Evolutionary conservation across 2,329 filamentous ascomycete genomes (phyloP).

Genomic region (Paracamarosporium sp.): DNA sequence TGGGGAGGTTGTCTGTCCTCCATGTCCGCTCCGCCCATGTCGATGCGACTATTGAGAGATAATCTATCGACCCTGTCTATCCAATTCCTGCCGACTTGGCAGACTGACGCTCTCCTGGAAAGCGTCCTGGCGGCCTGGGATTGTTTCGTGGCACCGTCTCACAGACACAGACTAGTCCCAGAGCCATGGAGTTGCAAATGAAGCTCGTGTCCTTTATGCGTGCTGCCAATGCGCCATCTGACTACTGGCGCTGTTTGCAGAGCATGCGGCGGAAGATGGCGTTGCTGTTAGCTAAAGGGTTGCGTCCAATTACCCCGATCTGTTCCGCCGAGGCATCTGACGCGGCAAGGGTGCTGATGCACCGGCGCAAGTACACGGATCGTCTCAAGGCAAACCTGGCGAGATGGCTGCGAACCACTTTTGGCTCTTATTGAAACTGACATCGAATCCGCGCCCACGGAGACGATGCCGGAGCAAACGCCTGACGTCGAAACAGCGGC

Average conservation of each 20-base stretch:
- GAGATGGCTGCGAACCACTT: conserved; percentile 15
- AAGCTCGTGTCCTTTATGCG: conserved; percentile 4
- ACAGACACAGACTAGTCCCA: conserved; percentile 1
- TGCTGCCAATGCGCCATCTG: background rate
- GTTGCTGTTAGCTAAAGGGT: conserved; percentile 38
- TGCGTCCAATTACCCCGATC: conserved; percentile 27
- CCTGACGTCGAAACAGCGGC: background rate
- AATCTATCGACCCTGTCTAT: background rate
- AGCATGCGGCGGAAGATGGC: conserved; percentile 32
- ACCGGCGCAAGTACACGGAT: conserved; percentile 26
- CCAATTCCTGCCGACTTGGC: conserved; percentile 3
- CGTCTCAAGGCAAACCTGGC: conserved; percentile 28
- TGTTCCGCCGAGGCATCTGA: conserved; percentile 31
- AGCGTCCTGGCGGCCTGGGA: background rate
- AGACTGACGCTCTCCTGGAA: background rate
- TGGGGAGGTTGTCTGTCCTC: background rate
- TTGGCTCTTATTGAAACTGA: conserved; percentile 11
- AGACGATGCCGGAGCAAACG: conserved; percentile 21
- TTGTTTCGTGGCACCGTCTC: conserved; percentile 2
- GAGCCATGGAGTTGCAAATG: conserved; percentile 15
- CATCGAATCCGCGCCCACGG: conserved; percentile 34
- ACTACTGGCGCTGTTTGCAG: no score
- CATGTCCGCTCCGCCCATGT: background rate
- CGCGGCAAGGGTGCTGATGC: conserved; percentile 18
- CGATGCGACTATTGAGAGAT: background rate